phyloP scores from a whole-genome alignment of 768 basidiomycete species.

The Podaxis pistillaris region DNA sequence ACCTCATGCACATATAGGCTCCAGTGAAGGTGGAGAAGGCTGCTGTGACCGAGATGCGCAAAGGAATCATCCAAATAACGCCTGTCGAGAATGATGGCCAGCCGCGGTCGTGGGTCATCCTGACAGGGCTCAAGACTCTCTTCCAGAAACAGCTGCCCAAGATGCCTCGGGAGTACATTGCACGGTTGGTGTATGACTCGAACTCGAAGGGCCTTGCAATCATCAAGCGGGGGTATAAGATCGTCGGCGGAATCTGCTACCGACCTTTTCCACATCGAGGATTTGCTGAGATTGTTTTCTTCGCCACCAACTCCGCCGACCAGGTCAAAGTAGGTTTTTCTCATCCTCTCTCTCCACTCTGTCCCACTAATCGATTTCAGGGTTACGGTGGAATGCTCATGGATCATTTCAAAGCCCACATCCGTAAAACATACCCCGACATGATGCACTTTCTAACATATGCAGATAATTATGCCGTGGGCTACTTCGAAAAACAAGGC shows the following conservation, averaged over 20 bases:
- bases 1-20: slow-evolving; percentile 34
- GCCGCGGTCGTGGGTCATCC: slow-evolving; percentile 76
- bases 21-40: slow-evolving; percentile 69
- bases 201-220: slow-evolving; percentile 95
- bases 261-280: slow-evolving; percentile 92
- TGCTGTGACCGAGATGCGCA: slow-evolving; percentile 75
- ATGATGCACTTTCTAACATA: slow-evolving; percentile 98
- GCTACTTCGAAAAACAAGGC: slow-evolving; percentile 99
- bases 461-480: slow-evolving; percentile 98
- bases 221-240: slow-evolving; percentile 91
- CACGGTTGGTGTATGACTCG: slow-evolving; percentile 87
- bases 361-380: slow-evolving; percentile 35
- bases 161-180: slow-evolving; percentile 99
- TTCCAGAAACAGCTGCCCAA: slow-evolving; percentile 98
- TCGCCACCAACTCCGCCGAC: slow-evolving; percentile 93
- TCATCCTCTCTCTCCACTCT: slow-evolving; percentile 1
- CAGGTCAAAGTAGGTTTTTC: slow-evolving; percentile 82
- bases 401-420: slow-evolving; percentile 97
- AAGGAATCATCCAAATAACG: slow-evolving; percentile 77
- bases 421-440: slow-evolving; percentile 75
- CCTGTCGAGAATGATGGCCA: slow-evolving; percentile 83
- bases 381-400: slow-evolving; percentile 98
- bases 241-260: slow-evolving; percentile 97
- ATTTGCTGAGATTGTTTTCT: slow-evolving; percentile 99
- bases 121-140: slow-evolving; percentile 94